These are phyloP conservation scores for Dorcoceras hygrometricum DNA, from an alignment of 257 asterid species.

Conservation along the genomic window DNA sequence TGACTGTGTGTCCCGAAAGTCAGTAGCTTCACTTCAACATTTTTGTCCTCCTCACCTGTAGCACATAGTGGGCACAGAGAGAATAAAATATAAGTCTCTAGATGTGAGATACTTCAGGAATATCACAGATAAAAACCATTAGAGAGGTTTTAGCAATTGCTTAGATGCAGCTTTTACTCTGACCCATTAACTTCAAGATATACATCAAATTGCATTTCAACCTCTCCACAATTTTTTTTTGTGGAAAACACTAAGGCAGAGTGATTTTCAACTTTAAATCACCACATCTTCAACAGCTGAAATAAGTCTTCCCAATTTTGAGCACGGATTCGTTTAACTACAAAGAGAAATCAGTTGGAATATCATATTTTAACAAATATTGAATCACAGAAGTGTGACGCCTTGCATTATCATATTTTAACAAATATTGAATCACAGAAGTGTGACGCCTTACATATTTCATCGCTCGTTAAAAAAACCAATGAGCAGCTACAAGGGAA, in stretches of 20 bases:
- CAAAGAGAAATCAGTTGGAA: no score
- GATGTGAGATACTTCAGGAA: background rate
- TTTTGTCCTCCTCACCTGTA: conserved; percentile 64
- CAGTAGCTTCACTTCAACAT: conserved; percentile 50
- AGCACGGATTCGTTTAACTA: no score
- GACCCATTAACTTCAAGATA: background rate
- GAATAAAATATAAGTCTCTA: background rate
- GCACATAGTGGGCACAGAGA: conserved; percentile 10
- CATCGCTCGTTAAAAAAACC: no score
- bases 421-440: no score
- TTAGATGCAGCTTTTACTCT: background rate
- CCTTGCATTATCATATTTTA: no score
- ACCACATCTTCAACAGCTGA: background rate
- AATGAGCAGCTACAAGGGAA: no score
- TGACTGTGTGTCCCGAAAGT: conserved; percentile 33
- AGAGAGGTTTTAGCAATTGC: background rate
- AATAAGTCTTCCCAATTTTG: background rate
- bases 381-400: no score
- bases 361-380: no score
- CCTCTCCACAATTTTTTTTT: background rate
- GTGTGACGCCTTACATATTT: no score
- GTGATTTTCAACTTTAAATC: background rate
- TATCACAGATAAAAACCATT: background rate
- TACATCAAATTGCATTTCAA: background rate
- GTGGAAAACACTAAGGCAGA: background rate